Conservation (phyloP, 179 eudicot genomes). For the Dionaea muscipula region DNA sequence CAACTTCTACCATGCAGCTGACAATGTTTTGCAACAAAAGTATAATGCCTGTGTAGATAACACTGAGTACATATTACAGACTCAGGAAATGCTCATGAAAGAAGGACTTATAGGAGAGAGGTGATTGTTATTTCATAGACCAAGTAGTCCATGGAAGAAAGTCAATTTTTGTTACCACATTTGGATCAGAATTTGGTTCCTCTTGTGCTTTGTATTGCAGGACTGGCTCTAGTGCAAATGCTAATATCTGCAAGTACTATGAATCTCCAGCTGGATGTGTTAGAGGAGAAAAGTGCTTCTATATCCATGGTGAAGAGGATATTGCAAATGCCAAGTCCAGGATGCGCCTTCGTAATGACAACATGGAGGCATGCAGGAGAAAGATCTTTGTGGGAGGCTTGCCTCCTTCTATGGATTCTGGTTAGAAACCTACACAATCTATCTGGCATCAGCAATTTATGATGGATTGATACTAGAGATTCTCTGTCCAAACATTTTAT, state of each 20-base stretch:
- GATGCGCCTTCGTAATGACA: constrained; percentile 13
- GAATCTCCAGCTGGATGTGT: constrained; percentile 24
- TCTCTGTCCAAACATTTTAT: background rate
- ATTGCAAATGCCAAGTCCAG: constrained; percentile 10
- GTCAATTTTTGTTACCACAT: background rate
- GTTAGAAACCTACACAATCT: constrained; percentile 10
- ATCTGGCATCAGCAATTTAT: background rate
- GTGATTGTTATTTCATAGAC: constrained; percentile 7
- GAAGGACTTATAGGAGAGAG: constrained; percentile 22
- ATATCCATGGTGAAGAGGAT: constrained; percentile 25
- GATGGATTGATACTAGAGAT: background rate
- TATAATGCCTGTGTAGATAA: constrained; percentile 17
- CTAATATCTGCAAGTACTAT: constrained; percentile 24
- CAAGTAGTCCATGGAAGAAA: background rate
- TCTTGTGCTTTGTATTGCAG: constrained; percentile 12
- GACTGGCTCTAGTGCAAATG: constrained; percentile 16
- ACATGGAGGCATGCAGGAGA: constrained; percentile 16
- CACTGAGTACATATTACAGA: constrained; percentile 19
- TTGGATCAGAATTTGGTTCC: background rate
- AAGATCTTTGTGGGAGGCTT: constrained; percentile 32
- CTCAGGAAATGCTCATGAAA: constrained; percentile 17
- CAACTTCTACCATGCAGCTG: constrained; percentile 15
- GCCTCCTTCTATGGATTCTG: constrained; percentile 23
- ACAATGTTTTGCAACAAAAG: constrained; percentile 19
- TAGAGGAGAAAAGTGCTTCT: constrained; percentile 27